Conservation (phyloP, 768 basidiomycete species). For the Tricholoma sp. region DNA sequence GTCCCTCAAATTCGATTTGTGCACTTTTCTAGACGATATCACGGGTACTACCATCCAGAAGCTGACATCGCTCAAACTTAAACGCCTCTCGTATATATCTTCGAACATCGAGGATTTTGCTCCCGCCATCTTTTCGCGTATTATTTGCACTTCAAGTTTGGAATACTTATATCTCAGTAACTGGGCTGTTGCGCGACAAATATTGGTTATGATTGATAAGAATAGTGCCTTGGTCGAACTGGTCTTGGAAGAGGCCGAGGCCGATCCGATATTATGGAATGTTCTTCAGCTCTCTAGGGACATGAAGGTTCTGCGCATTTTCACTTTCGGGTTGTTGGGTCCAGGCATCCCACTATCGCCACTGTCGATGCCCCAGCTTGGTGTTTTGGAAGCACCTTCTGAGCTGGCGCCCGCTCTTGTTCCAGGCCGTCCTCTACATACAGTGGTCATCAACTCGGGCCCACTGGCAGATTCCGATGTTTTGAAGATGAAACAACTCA, state of each 20-base stretch:
- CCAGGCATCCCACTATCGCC: neutral
- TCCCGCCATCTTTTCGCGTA: neutral
- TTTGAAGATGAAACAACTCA: neutral
- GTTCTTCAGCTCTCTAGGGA: neutral
- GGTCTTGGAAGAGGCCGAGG: neutral
- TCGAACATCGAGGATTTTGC: neutral
- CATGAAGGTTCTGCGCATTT: conserved; percentile 4
- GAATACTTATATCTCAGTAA: neutral
- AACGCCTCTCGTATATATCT: neutral
- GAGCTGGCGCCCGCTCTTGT: conserved; percentile 1
- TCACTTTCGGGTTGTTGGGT: too few species aligned
- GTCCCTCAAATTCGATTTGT: neutral
- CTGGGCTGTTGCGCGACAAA: neutral
- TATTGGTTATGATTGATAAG: conserved; percentile 1
- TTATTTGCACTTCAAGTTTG: conserved; percentile 1
- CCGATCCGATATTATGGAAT: neutral
- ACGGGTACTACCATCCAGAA: neutral
- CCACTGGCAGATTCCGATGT: neutral
- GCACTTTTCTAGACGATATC: neutral
- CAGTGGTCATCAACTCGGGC: conserved; percentile 3
- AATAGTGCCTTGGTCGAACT: conserved; percentile 2
- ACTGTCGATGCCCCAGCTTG: conserved; percentile 8
- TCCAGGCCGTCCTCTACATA: conserved; percentile 3
- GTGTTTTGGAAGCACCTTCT: conserved; percentile 1
- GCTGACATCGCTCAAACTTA: conserved; percentile 5